Percentiles rank a stretch among this genome's conserved stretches.
These are phyloP conservation scores for Senna siamea DNA, from an alignment of 306 rosid genomes.

Conservation along the genomic window DNA sequence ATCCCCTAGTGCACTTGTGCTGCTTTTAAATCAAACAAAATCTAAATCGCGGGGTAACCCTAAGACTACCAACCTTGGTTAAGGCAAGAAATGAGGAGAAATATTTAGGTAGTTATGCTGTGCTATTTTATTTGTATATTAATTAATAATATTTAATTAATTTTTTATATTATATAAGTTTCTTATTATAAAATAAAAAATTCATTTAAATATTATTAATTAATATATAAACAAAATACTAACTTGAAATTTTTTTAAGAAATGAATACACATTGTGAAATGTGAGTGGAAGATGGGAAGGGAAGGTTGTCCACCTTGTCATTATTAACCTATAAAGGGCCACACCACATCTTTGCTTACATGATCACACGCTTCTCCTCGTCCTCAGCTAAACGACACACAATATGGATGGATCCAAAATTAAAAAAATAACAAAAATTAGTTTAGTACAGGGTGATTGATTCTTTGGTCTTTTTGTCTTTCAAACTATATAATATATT, in stretches of 20 bases:
- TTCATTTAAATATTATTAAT: no score
- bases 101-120: no score
- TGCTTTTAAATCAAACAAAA: neutral
- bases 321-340: slow-evolving; percentile 35
- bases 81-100: no score
- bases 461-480: slow-evolving; percentile 7
- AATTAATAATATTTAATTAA: no score
- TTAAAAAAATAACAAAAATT: neutral
- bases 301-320: slow-evolving; percentile 15
- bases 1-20: neutral
- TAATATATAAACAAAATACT: no score
- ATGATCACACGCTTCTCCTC: slow-evolving; percentile 23
- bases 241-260: no score
- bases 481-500: no score
- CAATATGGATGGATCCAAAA: slow-evolving; percentile 6
- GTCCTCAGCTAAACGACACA: slow-evolving; percentile 11
- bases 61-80: neutral
- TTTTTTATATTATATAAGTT: no score
- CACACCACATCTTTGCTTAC: slow-evolving; percentile 25
- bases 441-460: slow-evolving; percentile 19
- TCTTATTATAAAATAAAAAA: no score
- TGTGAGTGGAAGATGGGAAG: neutral
- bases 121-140: no score
- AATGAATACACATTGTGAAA: no score
- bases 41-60: neutral